phyloP scores from a whole-genome alignment of 2,329 filamentous ascomycete genomes.

The Fonsecaea pedrosoi region DNA sequence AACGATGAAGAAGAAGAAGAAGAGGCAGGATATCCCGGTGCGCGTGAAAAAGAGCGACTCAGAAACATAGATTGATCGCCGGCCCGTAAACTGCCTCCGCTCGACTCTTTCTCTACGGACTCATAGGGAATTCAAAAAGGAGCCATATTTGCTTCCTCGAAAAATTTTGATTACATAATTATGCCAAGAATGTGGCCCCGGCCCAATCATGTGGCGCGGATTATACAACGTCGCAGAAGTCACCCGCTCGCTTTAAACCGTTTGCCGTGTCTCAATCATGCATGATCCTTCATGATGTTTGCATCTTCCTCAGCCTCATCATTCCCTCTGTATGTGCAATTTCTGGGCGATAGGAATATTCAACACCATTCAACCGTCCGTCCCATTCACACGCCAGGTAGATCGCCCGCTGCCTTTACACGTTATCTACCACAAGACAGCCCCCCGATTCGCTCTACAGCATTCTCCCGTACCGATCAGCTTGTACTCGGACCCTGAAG shows the following conservation, averaged over 20 bases:
- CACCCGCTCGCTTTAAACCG: neutral
- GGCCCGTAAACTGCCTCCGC: neutral
- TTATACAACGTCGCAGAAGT: neutral
- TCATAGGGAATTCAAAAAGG: neutral
- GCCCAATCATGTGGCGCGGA: conserved; percentile 15
- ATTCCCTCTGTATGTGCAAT: neutral
- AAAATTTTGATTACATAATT: conserved; percentile 25
- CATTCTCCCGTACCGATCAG: neutral
- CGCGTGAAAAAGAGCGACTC: neutral
- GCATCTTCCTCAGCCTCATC: conserved; percentile 1
- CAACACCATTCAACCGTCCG: neutral
- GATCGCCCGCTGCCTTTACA: neutral
- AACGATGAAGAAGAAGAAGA: neutral
- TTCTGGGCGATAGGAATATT: neutral
- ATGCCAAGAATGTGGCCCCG: conserved; percentile 5
- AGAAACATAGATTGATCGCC: neutral
- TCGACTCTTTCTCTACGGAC: neutral
- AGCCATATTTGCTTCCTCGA: neutral
- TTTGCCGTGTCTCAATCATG: neutral
- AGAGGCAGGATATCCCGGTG: neutral
- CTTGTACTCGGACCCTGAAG: neutral
- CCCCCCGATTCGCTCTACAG: neutral
- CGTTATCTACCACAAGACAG: neutral
- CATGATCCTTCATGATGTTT: neutral
- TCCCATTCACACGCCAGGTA: neutral